These are phyloP conservation scores for Hsuehochloa calcarea DNA, from an alignment of 176 grass and related monocot species.

Conservation along the genomic window DNA sequence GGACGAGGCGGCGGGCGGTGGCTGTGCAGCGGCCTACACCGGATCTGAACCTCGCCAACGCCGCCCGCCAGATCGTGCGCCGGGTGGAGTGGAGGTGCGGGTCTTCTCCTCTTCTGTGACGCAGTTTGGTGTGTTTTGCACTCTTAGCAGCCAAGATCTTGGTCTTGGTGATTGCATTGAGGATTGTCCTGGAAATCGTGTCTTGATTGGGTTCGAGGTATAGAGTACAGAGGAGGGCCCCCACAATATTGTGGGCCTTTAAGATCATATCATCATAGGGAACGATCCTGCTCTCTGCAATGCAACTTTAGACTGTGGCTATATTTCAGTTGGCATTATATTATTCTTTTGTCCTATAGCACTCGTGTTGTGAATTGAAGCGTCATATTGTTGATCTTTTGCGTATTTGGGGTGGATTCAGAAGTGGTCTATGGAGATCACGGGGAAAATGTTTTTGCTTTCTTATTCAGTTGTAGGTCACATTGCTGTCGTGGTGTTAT, in stretches of 20 bases:
- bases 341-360: neutral
- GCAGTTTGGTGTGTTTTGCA: neutral
- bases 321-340: neutral
- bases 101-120: neutral
- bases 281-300: neutral
- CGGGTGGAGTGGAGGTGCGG: too few relatives aligned
- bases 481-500: neutral
- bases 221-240: neutral
- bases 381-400: neutral
- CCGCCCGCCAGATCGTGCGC: too few relatives aligned
- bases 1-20: too few relatives aligned
- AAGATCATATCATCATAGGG: neutral
- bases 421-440: neutral
- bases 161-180: neutral
- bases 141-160: conserved; percentile 1
- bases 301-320: neutral
- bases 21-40: too few relatives aligned
- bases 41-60: too few relatives aligned
- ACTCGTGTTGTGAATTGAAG: neutral
- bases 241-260: neutral
- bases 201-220: neutral
- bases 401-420: neutral
- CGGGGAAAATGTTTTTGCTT: neutral
- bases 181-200: neutral
- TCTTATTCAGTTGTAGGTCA: neutral